Conservation (phyloP, 2,329 filamentous ascomycete genomes). For the Bisporella sp. region DNA sequence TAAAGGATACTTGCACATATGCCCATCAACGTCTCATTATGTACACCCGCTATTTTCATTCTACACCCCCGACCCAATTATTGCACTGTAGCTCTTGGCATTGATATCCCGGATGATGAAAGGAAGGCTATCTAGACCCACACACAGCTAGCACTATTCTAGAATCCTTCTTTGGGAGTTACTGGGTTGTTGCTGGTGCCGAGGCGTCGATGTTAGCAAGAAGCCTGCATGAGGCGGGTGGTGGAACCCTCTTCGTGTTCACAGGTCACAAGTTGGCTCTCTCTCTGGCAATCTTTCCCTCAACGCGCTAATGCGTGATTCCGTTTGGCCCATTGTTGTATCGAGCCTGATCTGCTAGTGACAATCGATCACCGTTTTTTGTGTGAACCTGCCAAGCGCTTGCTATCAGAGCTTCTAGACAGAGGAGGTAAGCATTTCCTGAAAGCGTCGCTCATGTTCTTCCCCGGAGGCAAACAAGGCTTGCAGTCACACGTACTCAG, state of each 20-base stretch:
- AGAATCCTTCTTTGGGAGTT: constrained; percentile 1
- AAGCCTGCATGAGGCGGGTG: constrained; percentile 21
- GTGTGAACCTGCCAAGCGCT: constrained; percentile 11
- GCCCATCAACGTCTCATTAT: too few species aligned
- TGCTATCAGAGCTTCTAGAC: constrained; percentile 17
- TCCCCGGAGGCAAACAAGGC: constrained; percentile 21
- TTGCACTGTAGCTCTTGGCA: too few species aligned
- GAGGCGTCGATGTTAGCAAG: not conserved
- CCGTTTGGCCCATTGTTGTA: constrained; percentile 2
- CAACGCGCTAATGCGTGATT: constrained; percentile 10
- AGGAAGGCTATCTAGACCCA: not conserved
- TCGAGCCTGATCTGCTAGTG: not conserved
- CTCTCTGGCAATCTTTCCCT: constrained; percentile 1
- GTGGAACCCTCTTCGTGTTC: constrained; percentile 14
- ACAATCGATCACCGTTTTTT: constrained; percentile 2
- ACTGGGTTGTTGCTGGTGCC: constrained; percentile 6
- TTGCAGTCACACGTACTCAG: constrained; percentile 22
- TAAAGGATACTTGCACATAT: too few species aligned
- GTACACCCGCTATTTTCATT: constrained; percentile 1
- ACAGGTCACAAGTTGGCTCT: constrained; percentile 9
- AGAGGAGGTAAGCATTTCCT: constrained; percentile 6
- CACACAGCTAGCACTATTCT: not conserved
- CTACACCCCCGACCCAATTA: too few species aligned
- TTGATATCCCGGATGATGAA: not conserved
- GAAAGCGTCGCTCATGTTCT: constrained; percentile 16